Evolutionary conservation across 2,329 filamentous ascomycete species (phyloP).

Genomic region (Pseudogymnoascus sp.): DNA sequence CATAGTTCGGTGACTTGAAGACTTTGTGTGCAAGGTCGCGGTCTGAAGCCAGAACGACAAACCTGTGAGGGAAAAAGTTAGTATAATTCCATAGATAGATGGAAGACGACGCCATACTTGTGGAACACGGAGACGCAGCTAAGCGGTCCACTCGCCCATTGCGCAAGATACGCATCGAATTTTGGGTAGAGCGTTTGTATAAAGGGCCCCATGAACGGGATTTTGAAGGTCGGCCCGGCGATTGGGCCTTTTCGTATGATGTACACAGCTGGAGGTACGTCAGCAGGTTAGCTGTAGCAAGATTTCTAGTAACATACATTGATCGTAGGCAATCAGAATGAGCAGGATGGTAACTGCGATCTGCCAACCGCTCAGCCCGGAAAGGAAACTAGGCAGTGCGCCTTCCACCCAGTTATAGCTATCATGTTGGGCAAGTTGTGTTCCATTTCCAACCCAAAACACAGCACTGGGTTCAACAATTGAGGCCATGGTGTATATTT

Average conservation of each 20-base stretch:
- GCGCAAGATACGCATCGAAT: conserved; percentile 63
- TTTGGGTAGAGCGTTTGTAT: conserved; percentile 65
- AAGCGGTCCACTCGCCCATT: conserved; percentile 70
- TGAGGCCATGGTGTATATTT: background rate
- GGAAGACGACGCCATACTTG: conserved; percentile 45
- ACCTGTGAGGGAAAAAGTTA: conserved; percentile 38
- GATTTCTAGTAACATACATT: conserved; percentile 23
- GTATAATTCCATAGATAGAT: background rate
- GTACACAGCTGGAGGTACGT: conserved; percentile 43
- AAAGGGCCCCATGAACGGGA: conserved; percentile 67
- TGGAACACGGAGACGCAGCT: conserved; percentile 81
- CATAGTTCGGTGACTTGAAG: conserved; percentile 67
- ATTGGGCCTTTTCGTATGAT: conserved; percentile 53
- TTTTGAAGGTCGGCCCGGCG: conserved; percentile 54
- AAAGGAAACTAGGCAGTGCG: background rate
- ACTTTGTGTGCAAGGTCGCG: conserved; percentile 74
- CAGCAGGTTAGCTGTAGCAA: background rate
- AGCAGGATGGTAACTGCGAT: conserved; percentile 28
- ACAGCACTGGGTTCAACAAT: background rate
- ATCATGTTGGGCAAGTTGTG: background rate
- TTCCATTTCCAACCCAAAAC: background rate
- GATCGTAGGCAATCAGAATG: conserved; percentile 33
- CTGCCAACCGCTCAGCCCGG: conserved; percentile 23
- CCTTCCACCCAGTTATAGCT: background rate
- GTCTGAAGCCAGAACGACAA: conserved; percentile 70